Evolutionary conservation across 2,329 filamentous ascomycete species (phyloP), one percentile per base, ranked within the genome.

Genomic region (Thielaviopsis punctulata): DNA sequence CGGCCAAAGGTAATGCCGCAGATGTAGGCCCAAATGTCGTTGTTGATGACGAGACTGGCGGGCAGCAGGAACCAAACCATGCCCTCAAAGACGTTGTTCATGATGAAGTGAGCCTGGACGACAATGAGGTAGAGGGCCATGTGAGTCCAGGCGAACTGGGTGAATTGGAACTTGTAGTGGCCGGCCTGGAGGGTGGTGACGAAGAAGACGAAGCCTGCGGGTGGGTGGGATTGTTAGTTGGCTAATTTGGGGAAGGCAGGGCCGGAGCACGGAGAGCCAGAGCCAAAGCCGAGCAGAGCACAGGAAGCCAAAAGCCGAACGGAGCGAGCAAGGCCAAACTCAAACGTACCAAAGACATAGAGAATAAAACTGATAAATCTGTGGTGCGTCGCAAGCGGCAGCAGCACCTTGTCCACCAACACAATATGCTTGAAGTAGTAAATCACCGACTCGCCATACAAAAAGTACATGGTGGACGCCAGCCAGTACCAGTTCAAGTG

Each of bases 391-490:
- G 92, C 89, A 64, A 98, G 80, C 8, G 92, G 92, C 54, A 95
- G 73, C 56, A 98, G 73, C 45, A 96, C 85, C 66, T 84, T 86
- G 68, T 98, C 92, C 45, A 98, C 89, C 55, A 98, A 72, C 44
- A 98, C 81, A 59, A 98, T 90, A 65, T 98, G 92, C 75, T 98
- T 98, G 71, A 98, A 98, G 70, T 98, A 98, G 72, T 98, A 98
- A 62, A 98, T 95, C 63, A 98, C 90, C 62, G 87, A 95, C 70
- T 98, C 92, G 63, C 92, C 92, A 64, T 98, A 98, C 49, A 98
- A 74, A 61, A 95, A 98, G 73, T 98, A 98, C 90, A 98, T 96
- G 59, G 90, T 95, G 23, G 86, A 87, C n/a, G 88, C 92, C 51
- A 98, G 76, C 73, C 94, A 98, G 68, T 98, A 98, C 92, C 92